Evolutionary conservation across 2,329 filamentous ascomycete genomes (phyloP).

Genomic region (Microascus cirrosus): DNA sequence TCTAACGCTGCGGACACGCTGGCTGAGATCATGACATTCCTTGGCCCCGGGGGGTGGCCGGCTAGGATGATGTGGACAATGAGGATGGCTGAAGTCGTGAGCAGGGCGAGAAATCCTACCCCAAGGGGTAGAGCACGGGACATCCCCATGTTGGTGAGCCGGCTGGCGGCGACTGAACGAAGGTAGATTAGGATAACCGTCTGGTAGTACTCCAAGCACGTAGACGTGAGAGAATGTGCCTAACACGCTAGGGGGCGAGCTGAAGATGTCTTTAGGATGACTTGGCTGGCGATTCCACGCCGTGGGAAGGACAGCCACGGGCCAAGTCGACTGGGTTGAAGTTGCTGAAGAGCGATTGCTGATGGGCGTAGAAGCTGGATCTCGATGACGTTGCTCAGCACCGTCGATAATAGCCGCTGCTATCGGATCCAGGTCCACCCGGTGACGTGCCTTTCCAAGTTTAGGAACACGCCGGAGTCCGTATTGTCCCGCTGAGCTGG

Average conservation of each 20-base stretch:
- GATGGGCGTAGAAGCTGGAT: neutral
- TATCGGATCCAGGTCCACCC: neutral
- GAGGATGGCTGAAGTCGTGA: constrained; percentile 22
- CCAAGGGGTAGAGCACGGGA: neutral
- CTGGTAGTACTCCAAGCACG: neutral
- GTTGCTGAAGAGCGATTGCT: neutral
- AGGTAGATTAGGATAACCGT: neutral
- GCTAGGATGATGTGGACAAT: constrained; percentile 29
- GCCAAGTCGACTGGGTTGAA: neutral
- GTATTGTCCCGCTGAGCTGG: neutral
- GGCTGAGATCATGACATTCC: constrained; percentile 21
- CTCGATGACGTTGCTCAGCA: neutral
- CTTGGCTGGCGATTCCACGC: no score
- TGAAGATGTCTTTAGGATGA: no score
- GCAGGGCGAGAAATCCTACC: constrained; percentile 1
- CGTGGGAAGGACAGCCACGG: neutral
- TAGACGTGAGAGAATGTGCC: no score
- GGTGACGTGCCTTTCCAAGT: neutral
- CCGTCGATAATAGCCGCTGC: neutral
- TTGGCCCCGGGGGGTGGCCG: constrained; percentile 15
- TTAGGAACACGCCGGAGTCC: neutral
- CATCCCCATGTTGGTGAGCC: constrained; percentile 1
- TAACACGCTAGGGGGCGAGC: no score
- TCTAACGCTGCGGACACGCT: constrained; percentile 26
- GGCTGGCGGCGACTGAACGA: neutral